phyloP scores from a whole-genome alignment of 2,329 filamentous ascomycete species.

The Exophiala oligosperma region DNA sequence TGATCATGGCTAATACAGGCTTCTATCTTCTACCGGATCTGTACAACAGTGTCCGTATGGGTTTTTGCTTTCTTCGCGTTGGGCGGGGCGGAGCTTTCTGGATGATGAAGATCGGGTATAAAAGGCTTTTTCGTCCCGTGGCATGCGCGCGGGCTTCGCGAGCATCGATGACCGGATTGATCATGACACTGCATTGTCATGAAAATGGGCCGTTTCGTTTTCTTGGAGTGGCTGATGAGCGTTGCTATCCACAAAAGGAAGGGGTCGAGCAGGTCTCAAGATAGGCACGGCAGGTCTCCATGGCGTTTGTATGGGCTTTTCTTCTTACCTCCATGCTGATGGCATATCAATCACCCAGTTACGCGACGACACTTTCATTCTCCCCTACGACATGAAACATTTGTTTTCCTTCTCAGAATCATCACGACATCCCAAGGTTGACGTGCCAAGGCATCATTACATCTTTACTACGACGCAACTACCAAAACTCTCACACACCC shows the following conservation, averaged over 20 bases:
- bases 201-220: conserved; percentile 10
- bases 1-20: conserved; percentile 20
- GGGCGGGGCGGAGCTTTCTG: conserved; percentile 18
- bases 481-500: too few relatives aligned
- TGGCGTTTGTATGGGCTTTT: conserved; percentile 20
- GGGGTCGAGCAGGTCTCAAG: conserved; percentile 9
- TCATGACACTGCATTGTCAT: conserved; percentile 19
- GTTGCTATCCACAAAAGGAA: conserved; percentile 10
- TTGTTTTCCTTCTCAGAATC: neutral
- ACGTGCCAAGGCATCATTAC: neutral
- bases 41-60: conserved; percentile 25
- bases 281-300: conserved; percentile 21
- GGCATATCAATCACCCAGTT: conserved; percentile 1
- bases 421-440: neutral
- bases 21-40: conserved; percentile 19
- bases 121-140: neutral
- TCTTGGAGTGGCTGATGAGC: conserved; percentile 3
- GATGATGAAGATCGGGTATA: conserved; percentile 11
- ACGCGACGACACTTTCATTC: conserved; percentile 4
- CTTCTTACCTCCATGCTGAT: conserved; percentile 3
- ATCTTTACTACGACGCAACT: neutral
- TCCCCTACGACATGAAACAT: neutral
- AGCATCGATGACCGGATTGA: conserved; percentile 3
- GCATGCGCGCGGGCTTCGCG: neutral
- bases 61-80: conserved; percentile 14